phyloP scores from a whole-genome alignment of 2,329 filamentous ascomycete genomes.

The Paradendryphiella salina region DNA sequence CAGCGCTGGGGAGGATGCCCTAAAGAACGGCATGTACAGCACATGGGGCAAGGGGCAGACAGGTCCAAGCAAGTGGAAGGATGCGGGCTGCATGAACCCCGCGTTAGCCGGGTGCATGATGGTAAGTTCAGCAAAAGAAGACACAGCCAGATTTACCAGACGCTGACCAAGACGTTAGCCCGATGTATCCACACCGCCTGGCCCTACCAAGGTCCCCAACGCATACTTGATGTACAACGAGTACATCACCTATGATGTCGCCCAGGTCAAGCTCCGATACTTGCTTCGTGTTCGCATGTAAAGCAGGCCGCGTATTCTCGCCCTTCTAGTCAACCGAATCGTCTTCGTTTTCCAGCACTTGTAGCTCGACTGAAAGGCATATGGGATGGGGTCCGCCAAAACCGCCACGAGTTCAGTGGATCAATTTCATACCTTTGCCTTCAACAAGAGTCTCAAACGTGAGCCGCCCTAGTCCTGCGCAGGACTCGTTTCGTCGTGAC shows the following conservation, averaged over 20 bases:
- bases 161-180: slow-evolving; percentile 26
- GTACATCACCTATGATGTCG: slow-evolving; percentile 71
- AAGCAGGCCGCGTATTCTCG: neutral
- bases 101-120: slow-evolving; percentile 70
- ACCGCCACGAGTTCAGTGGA: too few species aligned
- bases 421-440: too few species aligned
- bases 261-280: slow-evolving; percentile 71
- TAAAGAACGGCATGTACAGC: slow-evolving; percentile 61
- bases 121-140: slow-evolving; percentile 51
- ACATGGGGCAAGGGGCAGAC: slow-evolving; percentile 71
- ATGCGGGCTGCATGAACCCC: slow-evolving; percentile 68
- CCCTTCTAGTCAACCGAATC: neutral
- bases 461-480: too few species aligned
- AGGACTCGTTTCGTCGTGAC: too few species aligned
- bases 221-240: slow-evolving; percentile 69
- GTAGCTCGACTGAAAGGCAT: neutral
- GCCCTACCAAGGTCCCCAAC: slow-evolving; percentile 52
- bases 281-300: slow-evolving; percentile 61
- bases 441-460: too few species aligned
- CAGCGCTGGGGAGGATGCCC: slow-evolving; percentile 66
- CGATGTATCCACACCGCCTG: slow-evolving; percentile 48
- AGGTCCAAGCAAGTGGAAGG: slow-evolving; percentile 73
- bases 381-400: too few species aligned
- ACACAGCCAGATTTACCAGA: neutral
- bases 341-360: neutral